Conservation (phyloP, 495 filamentous ascomycete genomes). For the Podospora pseudoanserina region DNA sequence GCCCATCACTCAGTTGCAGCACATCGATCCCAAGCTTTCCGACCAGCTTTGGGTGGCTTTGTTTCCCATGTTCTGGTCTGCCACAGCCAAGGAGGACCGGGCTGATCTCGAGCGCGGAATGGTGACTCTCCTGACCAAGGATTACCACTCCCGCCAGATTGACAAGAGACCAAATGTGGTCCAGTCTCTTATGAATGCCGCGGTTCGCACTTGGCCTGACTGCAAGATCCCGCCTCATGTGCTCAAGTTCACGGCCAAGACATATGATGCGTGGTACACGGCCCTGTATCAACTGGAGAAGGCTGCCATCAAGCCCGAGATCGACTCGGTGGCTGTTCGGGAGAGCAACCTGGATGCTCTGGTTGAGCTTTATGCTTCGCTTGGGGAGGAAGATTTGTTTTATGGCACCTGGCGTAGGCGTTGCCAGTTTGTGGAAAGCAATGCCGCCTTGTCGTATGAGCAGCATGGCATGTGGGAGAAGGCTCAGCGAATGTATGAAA, state of each 20-base stretch:
- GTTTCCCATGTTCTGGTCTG: constrained; percentile 92
- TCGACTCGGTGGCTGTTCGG: constrained; percentile 75
- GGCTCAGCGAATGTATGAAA: constrained; percentile 91
- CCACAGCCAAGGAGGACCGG: constrained; percentile 79
- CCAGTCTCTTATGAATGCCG: constrained; percentile 81
- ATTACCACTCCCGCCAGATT: constrained; percentile 89
- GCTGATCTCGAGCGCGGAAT: constrained; percentile 87
- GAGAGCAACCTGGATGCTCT: constrained; percentile 95
- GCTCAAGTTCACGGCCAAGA: constrained; percentile 85
- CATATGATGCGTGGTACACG: constrained; percentile 95
- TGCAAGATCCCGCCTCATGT: constrained; percentile 94
- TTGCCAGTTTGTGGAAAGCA: constrained; percentile 93
- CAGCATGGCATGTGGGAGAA: constrained; percentile 99
- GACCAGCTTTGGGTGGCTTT: constrained; percentile 85
- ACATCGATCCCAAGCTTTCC: constrained; percentile 73
- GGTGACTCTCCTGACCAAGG: constrained; percentile 81
- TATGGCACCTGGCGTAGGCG: constrained; percentile 96
- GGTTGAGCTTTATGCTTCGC: constrained; percentile 79
- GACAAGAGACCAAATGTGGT: constrained; percentile 94
- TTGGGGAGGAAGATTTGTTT: constrained; percentile 95
- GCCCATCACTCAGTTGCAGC: constrained; percentile 90
- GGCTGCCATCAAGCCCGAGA: constrained; percentile 71
- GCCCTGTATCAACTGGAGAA: constrained; percentile 81
- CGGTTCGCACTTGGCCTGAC: constrained; percentile 72
- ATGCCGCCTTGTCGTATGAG: constrained; percentile 93